Conservation (phyloP, 2,329 filamentous ascomycete species). For the Dothidotthia symphoricarpi region DNA sequence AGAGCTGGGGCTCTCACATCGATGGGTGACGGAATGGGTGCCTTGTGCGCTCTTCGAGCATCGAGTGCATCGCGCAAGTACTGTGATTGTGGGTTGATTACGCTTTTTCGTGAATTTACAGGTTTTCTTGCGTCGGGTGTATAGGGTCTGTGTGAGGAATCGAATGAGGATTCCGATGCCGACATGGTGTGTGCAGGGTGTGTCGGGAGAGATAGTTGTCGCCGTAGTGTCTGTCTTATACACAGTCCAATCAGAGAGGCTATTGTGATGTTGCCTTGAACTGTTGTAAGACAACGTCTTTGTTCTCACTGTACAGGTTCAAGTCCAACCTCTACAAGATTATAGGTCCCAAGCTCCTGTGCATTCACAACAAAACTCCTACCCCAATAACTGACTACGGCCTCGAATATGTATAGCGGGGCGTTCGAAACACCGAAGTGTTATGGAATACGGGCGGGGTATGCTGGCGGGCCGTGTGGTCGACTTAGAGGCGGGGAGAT, state of each 20-base stretch:
- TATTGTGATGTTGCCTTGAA: background rate
- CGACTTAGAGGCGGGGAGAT: too few species aligned
- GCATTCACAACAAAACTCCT: constrained; percentile 1
- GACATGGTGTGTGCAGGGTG: constrained; percentile 20
- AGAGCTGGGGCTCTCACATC: constrained; percentile 7
- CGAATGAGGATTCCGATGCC: constrained; percentile 18
- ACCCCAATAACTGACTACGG: background rate
- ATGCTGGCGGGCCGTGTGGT: too few species aligned
- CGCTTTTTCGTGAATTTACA: background rate
- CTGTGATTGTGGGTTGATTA: constrained; percentile 35
- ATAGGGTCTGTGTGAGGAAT: constrained; percentile 16
- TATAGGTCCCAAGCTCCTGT: constrained; percentile 5
- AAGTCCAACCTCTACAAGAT: constrained; percentile 3
- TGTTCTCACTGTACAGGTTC: constrained; percentile 4
- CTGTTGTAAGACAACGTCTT: background rate
- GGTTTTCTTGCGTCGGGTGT: constrained; percentile 17
- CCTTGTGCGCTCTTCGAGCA: constrained; percentile 28
- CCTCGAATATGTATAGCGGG: too few species aligned
- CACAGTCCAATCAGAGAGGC: constrained; percentile 1
- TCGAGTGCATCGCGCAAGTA: constrained; percentile 35
- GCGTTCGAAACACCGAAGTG: background rate
- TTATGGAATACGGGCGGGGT: constrained; percentile 1
- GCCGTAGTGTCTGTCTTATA: too few species aligned
- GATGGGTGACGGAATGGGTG: constrained; percentile 13
- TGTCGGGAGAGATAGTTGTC: background rate